Conservation (phyloP, 139 green algal species). For the Picochlorum sp. region DNA sequence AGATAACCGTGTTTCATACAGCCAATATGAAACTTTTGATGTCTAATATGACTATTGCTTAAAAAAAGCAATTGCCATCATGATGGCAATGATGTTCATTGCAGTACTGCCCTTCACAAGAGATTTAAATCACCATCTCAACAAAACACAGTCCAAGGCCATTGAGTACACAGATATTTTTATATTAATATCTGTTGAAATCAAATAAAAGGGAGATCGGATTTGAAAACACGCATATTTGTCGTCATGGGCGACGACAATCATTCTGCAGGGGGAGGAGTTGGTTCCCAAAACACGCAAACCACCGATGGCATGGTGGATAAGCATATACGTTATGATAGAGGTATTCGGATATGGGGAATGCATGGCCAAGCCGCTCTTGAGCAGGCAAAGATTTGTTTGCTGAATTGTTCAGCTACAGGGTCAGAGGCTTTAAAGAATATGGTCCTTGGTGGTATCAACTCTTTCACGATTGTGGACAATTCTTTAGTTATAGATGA, state of each 20-base stretch:
- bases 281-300: slow-evolving; percentile 1
- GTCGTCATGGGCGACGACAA: not conserved
- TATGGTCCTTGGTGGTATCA: slow-evolving; percentile 91
- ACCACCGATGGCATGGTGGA: not conserved
- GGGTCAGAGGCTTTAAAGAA: slow-evolving; percentile 94
- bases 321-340: slow-evolving; percentile 69
- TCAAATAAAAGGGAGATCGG: no score
- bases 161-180: no score
- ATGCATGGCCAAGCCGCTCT: slow-evolving; percentile 68
- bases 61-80: no score
- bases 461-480: slow-evolving; percentile 90
- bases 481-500: slow-evolving; percentile 45
- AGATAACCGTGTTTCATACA: no score
- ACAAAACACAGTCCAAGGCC: no score
- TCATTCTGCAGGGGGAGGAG: not conserved
- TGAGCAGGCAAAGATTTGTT: slow-evolving; percentile 52
- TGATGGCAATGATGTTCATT: no score
- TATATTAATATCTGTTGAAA: no score
- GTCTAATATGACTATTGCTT: no score
- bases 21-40: no score
- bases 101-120: no score
- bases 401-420: slow-evolving; percentile 61
- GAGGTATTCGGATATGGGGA: slow-evolving; percentile 84
- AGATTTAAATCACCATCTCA: no score
- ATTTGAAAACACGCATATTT: no score